These are phyloP conservation scores for Allodekkera sacchari DNA, from an alignment of 805 yeast species.

Conservation along the genomic window DNA sequence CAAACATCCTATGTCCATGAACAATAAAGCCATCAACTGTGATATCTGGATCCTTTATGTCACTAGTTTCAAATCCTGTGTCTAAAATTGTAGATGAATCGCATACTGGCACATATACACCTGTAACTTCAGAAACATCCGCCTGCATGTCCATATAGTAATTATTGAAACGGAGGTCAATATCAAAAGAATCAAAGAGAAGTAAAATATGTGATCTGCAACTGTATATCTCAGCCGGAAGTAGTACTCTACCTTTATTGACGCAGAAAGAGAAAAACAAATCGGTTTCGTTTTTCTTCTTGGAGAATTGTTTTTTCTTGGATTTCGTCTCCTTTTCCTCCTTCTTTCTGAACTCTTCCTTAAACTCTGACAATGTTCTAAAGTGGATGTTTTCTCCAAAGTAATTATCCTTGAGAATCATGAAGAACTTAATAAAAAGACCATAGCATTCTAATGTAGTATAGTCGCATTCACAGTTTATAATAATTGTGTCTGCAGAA, in stretches of 20 bases:
- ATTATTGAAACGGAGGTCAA: conserved; percentile 80
- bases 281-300: conserved; percentile 62
- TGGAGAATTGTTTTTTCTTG: background rate
- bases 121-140: conserved; percentile 51
- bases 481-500: conserved; percentile 58
- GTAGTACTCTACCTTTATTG: conserved; percentile 55
- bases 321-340: background rate
- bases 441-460: conserved; percentile 74
- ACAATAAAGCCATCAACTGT: conserved; percentile 50
- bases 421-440: conserved; percentile 62
- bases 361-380: conserved; percentile 78
- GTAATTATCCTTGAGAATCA: conserved; percentile 76
- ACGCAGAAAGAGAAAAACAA: conserved; percentile 65
- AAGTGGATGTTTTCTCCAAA: conserved; percentile 84
- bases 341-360: conserved; percentile 21
- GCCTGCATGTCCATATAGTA: conserved; percentile 91
- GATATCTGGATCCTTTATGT: conserved; percentile 33
- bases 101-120: conserved; percentile 20
- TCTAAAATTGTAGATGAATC: conserved; percentile 15
- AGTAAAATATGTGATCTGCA: conserved; percentile 50
- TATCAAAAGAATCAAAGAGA: conserved; percentile 54
- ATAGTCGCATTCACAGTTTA: conserved; percentile 57
- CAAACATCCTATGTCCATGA: conserved; percentile 90
- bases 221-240: conserved; percentile 70
- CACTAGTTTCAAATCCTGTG: background rate